Evolutionary conservation across 768 basidiomycete species (phyloP), one percentile per base, ranked within the genome.

Genomic region (Mycena floridula): DNA sequence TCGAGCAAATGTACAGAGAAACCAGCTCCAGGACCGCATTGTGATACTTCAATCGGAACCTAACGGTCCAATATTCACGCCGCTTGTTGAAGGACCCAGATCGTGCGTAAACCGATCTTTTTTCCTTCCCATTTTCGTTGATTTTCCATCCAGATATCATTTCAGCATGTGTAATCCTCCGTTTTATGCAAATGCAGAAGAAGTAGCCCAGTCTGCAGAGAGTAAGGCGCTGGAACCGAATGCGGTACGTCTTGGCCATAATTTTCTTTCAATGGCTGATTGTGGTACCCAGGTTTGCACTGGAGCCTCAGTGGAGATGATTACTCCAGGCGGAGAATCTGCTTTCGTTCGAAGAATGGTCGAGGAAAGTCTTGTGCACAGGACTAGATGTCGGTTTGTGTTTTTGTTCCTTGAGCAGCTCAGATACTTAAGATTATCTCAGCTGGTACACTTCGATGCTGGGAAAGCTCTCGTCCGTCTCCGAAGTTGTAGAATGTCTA

Each of bases 111-210:
- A 18, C 30, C 25, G 28, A n/a, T 13, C 40, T 37, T 20, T 15
- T 7, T 32, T 44, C 18, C 23, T n/a, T 24, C 9, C 37, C 30
- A 20, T 48, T 20, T 16, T 16, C 22, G 46, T 22, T 4, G 4
- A 9, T 7, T n/a, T n/a, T n/a, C n/a, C n/a, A n/a, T n/a, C n/a
- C n/a, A n/a, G n/a, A n/a, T n/a, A n/a, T n/a, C n/a, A n/a, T n/a
- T 91, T 95, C 51, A 80, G 82, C 0, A 90, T 98, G 81, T 97
- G 94, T 64, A 99, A 98, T 60, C 95, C 95, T 0, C 95, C 95
- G 0, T 99, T 99, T 62, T 98, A 96, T 57, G 59, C 69, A n/a
- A 87, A 81, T 45, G 56, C 60, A 1, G 77, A 81, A 24, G 95
- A 98, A 46, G 73, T 92, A 7, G 50, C 55, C 0, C 56, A 61